Percentiles rank a stretch among this genome's conserved stretches.
Evolutionary conservation across 306 rosid species (phyloP).

Genomic region (Dalbergia cochinchinensis): DNA sequence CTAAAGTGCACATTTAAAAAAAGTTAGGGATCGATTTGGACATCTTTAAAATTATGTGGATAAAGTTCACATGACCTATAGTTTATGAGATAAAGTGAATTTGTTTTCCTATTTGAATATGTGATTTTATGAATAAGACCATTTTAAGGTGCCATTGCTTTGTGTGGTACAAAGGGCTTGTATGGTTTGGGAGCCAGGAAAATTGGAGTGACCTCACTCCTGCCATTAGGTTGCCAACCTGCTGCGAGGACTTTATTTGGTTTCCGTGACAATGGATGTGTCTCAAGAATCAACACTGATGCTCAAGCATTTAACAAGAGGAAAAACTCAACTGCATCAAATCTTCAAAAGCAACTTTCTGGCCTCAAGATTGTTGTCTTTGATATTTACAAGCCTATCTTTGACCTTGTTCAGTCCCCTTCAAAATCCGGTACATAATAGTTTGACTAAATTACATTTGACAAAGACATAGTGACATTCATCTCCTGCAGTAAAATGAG

Average conservation of each 20-base stretch:
- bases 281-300: conserved; percentile 70
- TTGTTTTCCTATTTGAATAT: neutral
- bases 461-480: neutral
- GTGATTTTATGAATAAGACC: neutral
- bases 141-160: conserved; percentile 6
- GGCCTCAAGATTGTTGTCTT: conserved; percentile 81
- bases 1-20: no score
- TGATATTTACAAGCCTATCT: conserved; percentile 81
- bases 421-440: conserved; percentile 67
- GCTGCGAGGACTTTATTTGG: conserved; percentile 77
- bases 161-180: conserved; percentile 61
- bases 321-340: conserved; percentile 68
- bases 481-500: neutral
- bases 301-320: conserved; percentile 82
- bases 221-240: conserved; percentile 94
- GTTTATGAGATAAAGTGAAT: no score
- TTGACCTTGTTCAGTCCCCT: conserved; percentile 70
- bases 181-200: conserved; percentile 87
- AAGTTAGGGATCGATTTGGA: no score
- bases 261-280: conserved; percentile 68
- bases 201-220: conserved; percentile 92
- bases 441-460: conserved; percentile 14
- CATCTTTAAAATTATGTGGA: no score
- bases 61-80: no score
- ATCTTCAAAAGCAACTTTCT: conserved; percentile 76